Percentiles rank a stretch among this genome's conserved stretches.
These are phyloP conservation scores for Leccinum broughii DNA, from an alignment of 768 basidiomycete species.

Conservation along the genomic window DNA sequence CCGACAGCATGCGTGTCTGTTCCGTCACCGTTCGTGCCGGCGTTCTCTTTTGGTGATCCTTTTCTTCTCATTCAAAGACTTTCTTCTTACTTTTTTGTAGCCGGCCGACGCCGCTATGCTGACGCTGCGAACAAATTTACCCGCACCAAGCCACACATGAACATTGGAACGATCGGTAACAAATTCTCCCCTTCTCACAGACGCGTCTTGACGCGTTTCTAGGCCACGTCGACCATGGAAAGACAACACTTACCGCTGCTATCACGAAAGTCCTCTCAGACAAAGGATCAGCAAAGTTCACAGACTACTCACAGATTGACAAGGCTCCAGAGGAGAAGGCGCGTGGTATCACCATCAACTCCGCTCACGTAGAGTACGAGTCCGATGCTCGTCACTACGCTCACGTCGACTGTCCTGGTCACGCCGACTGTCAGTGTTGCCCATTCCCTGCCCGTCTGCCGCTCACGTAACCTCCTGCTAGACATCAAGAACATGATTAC, in stretches of 20 bases:
- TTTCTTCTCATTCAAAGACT: not conserved
- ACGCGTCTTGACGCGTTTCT: constrained; percentile 22
- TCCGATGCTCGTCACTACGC: constrained; percentile 89
- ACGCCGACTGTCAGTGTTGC: constrained; percentile 78
- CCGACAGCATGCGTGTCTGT: constrained; percentile 14
- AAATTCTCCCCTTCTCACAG: not conserved
- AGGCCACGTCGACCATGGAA: constrained; percentile 97
- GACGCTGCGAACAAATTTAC: constrained; percentile 61
- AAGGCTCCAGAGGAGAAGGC: constrained; percentile 99
- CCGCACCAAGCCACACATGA: constrained; percentile 87
- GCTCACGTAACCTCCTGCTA: constrained; percentile 30
- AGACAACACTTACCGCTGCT: constrained; percentile 94
- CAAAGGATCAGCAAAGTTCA: constrained; percentile 75
- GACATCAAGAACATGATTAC: constrained; percentile 99
- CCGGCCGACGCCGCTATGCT: constrained; percentile 63
- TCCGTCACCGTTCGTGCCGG: constrained; percentile 3
- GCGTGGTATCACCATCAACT: constrained; percentile 99
- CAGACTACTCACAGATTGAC: constrained; percentile 97
- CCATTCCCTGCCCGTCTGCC: not conserved
- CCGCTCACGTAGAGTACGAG: constrained; percentile 98
- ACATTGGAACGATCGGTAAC: constrained; percentile 89
- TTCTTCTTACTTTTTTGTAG: not conserved
- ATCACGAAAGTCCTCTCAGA: constrained; percentile 91
- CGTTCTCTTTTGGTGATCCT: constrained; percentile 9
- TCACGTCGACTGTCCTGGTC: constrained; percentile 97